A percentile compares a stretch with the other conserved stretches of the same genome.
Evolutionary conservation across 208 protist genomes (phyloP).

Genomic region (Tritrichomonas musculus): DNA sequence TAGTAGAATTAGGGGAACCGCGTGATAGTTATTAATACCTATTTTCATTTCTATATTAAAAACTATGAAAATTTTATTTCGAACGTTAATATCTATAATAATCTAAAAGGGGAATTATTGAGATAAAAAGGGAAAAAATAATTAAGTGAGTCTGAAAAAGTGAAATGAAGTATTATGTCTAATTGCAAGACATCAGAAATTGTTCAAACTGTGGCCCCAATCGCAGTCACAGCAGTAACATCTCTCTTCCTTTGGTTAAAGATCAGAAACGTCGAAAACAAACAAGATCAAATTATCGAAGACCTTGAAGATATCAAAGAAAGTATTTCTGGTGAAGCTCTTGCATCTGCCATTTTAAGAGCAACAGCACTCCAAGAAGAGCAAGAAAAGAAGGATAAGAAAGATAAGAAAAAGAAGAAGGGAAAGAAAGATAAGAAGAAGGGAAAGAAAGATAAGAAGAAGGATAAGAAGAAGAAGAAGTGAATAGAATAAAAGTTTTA

Average conservation of each 20-base stretch:
- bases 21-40: too few relatives aligned
- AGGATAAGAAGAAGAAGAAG: background rate
- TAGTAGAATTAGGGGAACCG: too few relatives aligned
- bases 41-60: too few relatives aligned
- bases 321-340: background rate
- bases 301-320: background rate
- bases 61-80: too few relatives aligned
- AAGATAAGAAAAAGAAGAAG: background rate
- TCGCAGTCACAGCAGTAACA: background rate
- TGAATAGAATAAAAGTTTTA: too few relatives aligned
- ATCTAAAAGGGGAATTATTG: too few relatives aligned
- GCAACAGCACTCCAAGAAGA: background rate
- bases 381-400: background rate
- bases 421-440: background rate
- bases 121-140: too few relatives aligned
- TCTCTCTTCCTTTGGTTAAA: background rate
- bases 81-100: too few relatives aligned
- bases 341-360: background rate
- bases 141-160: too few relatives aligned
- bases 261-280: background rate
- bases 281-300: background rate
- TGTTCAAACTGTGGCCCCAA: background rate
- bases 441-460: background rate
- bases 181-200: too few relatives aligned
- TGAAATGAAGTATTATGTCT: too few relatives aligned